phyloP scores from a whole-genome alignment of 768 basidiomycete genomes.

The Pleurotus platypus region DNA sequence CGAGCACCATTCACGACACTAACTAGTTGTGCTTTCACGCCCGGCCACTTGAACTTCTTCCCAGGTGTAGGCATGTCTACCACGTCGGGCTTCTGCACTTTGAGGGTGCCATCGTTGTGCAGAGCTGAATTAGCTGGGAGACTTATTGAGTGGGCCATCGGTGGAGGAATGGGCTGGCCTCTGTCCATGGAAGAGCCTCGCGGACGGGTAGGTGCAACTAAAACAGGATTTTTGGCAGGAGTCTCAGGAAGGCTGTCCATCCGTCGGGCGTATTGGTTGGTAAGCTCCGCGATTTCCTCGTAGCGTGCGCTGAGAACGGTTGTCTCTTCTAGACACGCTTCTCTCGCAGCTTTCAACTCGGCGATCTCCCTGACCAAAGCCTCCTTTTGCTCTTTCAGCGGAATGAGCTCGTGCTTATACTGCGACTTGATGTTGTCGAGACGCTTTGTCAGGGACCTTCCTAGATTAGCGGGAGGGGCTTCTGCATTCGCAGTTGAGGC shows the following conservation, averaged over 20 bases:
- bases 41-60: constrained; percentile 68
- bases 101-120: constrained; percentile 45
- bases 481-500: constrained; percentile 28
- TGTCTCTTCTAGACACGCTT: constrained; percentile 88
- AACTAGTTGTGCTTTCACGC: constrained; percentile 47
- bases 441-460: constrained; percentile 76
- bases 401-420: constrained; percentile 84
- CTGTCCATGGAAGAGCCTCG: constrained; percentile 5
- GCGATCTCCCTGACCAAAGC: constrained; percentile 73
- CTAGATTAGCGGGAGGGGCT: constrained; percentile 41
- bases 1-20: constrained; percentile 26
- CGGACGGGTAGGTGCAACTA: constrained; percentile 1
- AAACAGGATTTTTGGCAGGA: constrained; percentile 23
- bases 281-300: constrained; percentile 88
- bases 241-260: constrained; percentile 54
- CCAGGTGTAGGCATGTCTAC: constrained; percentile 45
- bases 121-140: constrained; percentile 42
- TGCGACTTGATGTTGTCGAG: constrained; percentile 85
- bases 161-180: constrained; percentile 25
- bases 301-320: constrained; percentile 88
- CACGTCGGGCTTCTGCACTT: constrained; percentile 40
- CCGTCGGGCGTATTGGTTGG: constrained; percentile 76
- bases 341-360: constrained; percentile 83
- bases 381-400: constrained; percentile 81
- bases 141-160: constrained; percentile 40